A percentile compares a stretch with the other conserved stretches of the same genome.
Conservation (phyloP, 768 basidiomycete genomes). For the Hericium coralloides region DNA sequence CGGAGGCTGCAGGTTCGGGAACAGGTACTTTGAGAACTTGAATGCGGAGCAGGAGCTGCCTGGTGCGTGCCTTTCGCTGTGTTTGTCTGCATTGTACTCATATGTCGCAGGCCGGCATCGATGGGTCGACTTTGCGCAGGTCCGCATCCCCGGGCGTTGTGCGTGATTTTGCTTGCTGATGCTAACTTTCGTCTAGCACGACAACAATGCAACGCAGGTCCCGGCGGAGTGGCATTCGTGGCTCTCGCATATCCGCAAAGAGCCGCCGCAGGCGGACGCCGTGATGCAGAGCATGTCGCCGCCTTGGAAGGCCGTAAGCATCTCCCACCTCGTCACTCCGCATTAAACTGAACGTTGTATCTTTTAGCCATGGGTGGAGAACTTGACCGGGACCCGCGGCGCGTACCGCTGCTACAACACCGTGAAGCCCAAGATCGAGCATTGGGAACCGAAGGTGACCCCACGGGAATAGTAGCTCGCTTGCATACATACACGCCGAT, state of each 20-base stretch:
- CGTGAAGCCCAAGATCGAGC: slow-evolving; percentile 65
- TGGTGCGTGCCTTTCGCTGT: slow-evolving; percentile 38
- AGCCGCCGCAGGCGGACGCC: slow-evolving; percentile 68
- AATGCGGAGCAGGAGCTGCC: slow-evolving; percentile 84
- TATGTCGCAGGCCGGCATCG: slow-evolving; percentile 73
- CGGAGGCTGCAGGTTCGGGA: slow-evolving; percentile 62
- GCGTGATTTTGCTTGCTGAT: neutral
- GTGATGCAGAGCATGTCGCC: slow-evolving; percentile 62
- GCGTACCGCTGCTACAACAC: slow-evolving; percentile 90
- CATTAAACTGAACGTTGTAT: neutral
- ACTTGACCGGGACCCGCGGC: slow-evolving; percentile 87
- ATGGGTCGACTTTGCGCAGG: slow-evolving; percentile 93
- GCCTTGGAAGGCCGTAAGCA: slow-evolving; percentile 76
- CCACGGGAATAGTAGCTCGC: slow-evolving; percentile 30
- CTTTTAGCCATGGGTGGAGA: slow-evolving; percentile 72
- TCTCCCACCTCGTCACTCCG: neutral
- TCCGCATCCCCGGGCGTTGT: slow-evolving; percentile 21
- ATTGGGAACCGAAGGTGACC: slow-evolving; percentile 73
- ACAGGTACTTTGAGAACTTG: slow-evolving; percentile 89
- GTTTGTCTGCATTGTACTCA: neutral
- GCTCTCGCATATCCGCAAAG: slow-evolving; percentile 83
- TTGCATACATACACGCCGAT: slow-evolving; percentile 1
- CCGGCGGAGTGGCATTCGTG: slow-evolving; percentile 97
- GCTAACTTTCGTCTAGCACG: slow-evolving; percentile 39
- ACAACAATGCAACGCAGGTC: slow-evolving; percentile 88